A percentile compares a stretch with the other conserved stretches of the same genome.
These are phyloP conservation scores for Pyrrhoderma noxium DNA, from an alignment of 1,284 basidiomycete genomes.

Conservation along the genomic window DNA sequence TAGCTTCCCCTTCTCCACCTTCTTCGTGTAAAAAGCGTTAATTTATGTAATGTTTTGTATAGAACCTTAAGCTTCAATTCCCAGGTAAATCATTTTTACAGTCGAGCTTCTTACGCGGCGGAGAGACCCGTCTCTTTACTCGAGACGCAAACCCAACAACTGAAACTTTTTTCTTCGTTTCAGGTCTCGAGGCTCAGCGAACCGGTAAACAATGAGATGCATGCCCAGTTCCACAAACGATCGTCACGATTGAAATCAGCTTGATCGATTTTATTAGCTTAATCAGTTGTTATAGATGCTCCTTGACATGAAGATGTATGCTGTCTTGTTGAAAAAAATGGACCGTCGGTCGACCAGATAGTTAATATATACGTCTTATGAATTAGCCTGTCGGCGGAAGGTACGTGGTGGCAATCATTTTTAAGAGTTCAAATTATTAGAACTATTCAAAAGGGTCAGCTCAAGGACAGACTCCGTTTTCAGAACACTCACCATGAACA, in stretches of 20 bases:
- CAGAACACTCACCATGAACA: constrained; percentile 6
- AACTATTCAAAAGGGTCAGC: constrained; percentile 9
- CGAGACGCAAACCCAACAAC: neutral
- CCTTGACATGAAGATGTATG: constrained; percentile 9
- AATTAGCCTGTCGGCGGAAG: neutral
- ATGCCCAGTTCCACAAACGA: constrained; percentile 9
- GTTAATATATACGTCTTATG: neutral
- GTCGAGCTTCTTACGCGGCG: too few species aligned
- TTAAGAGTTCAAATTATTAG: too few species aligned
- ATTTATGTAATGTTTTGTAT: too few species aligned
- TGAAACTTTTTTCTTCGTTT: constrained; percentile 1
- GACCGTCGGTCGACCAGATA: constrained; percentile 7
- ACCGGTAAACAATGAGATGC: constrained; percentile 3
- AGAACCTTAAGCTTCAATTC: too few species aligned
- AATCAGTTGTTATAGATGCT: constrained; percentile 5
- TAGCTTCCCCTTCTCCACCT: too few species aligned
- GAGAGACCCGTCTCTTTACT: neutral
- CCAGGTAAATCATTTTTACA: too few species aligned
- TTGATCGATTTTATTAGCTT: neutral
- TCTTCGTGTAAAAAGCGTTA: too few species aligned
- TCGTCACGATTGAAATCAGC: constrained; percentile 7
- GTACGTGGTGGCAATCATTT: neutral
- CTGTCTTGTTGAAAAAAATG: neutral
- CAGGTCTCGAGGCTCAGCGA: constrained; percentile 3
- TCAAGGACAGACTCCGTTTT: neutral